Percentiles rank a stretch among this genome's conserved stretches.
phyloP scores from a whole-genome alignment of 2,329 filamentous ascomycete species.

The Fusarium sp. region DNA sequence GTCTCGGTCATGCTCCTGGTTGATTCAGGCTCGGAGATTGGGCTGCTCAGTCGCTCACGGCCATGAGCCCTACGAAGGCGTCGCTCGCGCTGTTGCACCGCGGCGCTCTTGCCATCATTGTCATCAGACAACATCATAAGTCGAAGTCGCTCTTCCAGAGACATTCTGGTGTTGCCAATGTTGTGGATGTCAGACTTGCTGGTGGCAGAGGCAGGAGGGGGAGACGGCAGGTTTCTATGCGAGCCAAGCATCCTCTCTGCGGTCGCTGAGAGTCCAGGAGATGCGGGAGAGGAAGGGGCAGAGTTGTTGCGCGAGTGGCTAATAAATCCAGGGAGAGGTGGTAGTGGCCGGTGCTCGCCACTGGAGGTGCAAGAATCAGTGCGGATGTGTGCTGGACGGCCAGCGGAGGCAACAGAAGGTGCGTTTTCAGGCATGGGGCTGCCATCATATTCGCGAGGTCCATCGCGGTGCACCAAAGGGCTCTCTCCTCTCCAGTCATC shows the following conservation, averaged over 20 bases:
- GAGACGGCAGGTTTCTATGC: slow-evolving; percentile 77
- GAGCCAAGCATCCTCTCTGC: slow-evolving; percentile 77
- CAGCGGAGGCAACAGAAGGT: slow-evolving; percentile 56
- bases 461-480: slow-evolving; percentile 52
- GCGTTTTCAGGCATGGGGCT: slow-evolving; percentile 73
- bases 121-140: slow-evolving; percentile 89
- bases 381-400: slow-evolving; percentile 69
- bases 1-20: slow-evolving; percentile 47
- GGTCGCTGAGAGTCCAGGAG: slow-evolving; percentile 74
- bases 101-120: slow-evolving; percentile 66
- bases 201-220: slow-evolving; percentile 72
- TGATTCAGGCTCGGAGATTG: slow-evolving; percentile 54
- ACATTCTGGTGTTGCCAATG: slow-evolving; percentile 81
- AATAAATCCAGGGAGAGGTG: slow-evolving; percentile 79
- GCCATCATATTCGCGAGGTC: slow-evolving; percentile 66
- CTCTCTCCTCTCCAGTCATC: slow-evolving; percentile 92
- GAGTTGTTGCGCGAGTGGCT: slow-evolving; percentile 53
- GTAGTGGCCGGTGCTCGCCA: slow-evolving; percentile 84
- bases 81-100: slow-evolving; percentile 75
- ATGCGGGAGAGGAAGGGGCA: slow-evolving; percentile 65
- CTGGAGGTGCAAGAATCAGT: slow-evolving; percentile 83
- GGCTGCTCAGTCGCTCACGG: slow-evolving; percentile 63
- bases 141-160: slow-evolving; percentile 85
- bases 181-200: slow-evolving; percentile 84
- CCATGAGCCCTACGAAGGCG: slow-evolving; percentile 73